Evolutionary conservation across 495 filamentous ascomycete genomes (phyloP), one percentile per base, ranked within the genome.

Genomic region (Hypoxylon lienhwacheense): DNA sequence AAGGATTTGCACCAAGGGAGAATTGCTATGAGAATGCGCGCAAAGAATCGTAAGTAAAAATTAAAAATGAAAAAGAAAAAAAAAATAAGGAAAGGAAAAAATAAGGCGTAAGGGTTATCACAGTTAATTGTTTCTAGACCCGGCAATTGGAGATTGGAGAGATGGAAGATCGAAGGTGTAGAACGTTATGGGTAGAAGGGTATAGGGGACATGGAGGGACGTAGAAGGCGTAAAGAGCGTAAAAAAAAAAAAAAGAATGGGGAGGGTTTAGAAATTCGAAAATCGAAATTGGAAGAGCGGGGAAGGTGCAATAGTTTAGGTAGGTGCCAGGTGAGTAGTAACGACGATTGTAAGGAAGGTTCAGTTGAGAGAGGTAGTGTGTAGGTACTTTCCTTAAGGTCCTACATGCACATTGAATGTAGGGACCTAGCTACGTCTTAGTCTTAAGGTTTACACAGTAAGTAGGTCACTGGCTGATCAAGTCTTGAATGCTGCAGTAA

Each of bases 251-350:
- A n/a, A n/a, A n/a, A n/a, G n/a, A n/a, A n/a, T n/a, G n/a, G n/a
- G 55, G 32, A 53, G 43, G 43, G 48, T 29, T 34, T 45, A 36
- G 15, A 12, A 10, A 16, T 20, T n/a, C n/a, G n/a, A n/a, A 17
- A 41, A 21, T 40, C 28, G 53, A 57, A 53, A 57, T 58, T 54
- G 44, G n/a, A 53, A 39, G 59, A 57, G 53, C 53, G 59, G 59
- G 59, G 53, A 63, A 63, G 47, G 54, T n/a, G 29, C 20, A 53
- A 41, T 35, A 47, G 45, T 48, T 54, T 49, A 53, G 55, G 37
- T 44, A 45, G 36, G 35, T 37, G 19, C 28, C 37, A 50, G 52
- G 41, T 45, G 24, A n/a, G n/a, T n/a, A n/a, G n/a, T n/a, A n/a
- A n/a, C n/a, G n/a, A n/a, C n/a, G n/a, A n/a, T n/a, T n/a, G n/a